phyloP scores from a whole-genome alignment of 2,329 filamentous ascomycete genomes.

The Aureobasidium musti region DNA sequence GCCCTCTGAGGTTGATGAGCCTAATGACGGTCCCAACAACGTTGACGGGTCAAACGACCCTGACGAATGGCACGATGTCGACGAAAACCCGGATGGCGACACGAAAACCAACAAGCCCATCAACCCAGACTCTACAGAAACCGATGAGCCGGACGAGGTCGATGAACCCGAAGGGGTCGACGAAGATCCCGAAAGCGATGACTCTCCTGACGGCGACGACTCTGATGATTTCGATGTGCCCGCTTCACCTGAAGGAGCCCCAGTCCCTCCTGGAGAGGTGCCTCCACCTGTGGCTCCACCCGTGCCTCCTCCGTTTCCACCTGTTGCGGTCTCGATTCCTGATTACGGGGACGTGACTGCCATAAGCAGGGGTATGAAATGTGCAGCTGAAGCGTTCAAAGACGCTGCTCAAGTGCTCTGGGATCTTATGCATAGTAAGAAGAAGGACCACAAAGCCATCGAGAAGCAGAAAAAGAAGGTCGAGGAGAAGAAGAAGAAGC shows the following conservation, averaged over 20 bases:
- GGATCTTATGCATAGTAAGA: neutral
- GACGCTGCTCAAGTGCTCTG: neutral
- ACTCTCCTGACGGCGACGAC: neutral
- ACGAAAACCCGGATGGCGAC: no score
- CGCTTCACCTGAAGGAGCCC: neutral
- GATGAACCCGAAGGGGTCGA: neutral
- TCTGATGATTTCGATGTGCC: neutral
- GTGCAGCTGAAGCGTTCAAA: neutral
- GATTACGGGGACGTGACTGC: neutral
- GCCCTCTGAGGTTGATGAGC: neutral
- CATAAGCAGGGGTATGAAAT: neutral
- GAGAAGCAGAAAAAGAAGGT: neutral
- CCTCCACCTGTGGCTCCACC: no score
- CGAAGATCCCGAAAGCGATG: no score
- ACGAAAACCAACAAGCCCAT: no score
- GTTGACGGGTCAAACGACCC: no score
- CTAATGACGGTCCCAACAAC: no score
- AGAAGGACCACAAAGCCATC: neutral
- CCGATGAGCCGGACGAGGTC: neutral
- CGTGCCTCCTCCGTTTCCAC: neutral
- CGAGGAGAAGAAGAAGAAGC: neutral
- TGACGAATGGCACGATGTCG: no score
- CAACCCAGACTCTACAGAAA: no score
- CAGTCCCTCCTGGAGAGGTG: neutral
- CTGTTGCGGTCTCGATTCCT: neutral